Base-by-base conservation (phyloP, 805 yeast species). In the Ogataea zsoltii region DNA sequence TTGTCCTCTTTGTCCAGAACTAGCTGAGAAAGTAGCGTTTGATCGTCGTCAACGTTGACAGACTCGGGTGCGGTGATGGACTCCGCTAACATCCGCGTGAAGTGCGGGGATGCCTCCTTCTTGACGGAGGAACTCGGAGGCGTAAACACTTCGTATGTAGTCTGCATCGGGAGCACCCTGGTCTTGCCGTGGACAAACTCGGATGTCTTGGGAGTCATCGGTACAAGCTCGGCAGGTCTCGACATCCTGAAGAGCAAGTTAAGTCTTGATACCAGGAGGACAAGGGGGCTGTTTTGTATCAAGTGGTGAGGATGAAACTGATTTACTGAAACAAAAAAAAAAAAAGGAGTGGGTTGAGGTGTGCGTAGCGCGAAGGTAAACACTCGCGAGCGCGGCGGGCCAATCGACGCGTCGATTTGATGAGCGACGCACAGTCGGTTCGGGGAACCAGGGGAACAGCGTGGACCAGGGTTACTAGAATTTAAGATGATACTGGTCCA, bases 301-400 rank as follows among this genome's bases (percentile, higher is more conserved):
- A 23, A 10, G 28, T 19, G 18, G 9, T 6, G 9, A 21, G 25
- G 25, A 21, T 21, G 25, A 21, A 21, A 21, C 25, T 21, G 25
- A 21, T 21, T 9, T 21, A 21, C 9, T 21, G 16, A 26, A 37
- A 14, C 15, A 9, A 29, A 9, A 9, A 4, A 4, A 14, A 31
- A 41, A 46, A 38, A 33, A 47, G 54, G 54, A 45, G 54, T 47
- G 54, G 54, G 42, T 44, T 50, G 42, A 47, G 56, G 56, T 36
- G 49, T 49, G 51, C 45, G 43, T 42, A 31, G 15, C 33, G 33
- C 18, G 33, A 31, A 31, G 33, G 33, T 31, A 31, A 31, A 31
- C 33, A 31, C 5, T n/a, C 15, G 15, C 15, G 30, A 35, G 38
- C 38, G 23, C n/a, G 35, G 6, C 18, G 35, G 13, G 19, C 12